A percentile compares a stretch with the other conserved stretches of the same genome.
phyloP scores from a whole-genome alignment of 495 filamentous ascomycete species.

The Pseudotulostoma volvatum region DNA sequence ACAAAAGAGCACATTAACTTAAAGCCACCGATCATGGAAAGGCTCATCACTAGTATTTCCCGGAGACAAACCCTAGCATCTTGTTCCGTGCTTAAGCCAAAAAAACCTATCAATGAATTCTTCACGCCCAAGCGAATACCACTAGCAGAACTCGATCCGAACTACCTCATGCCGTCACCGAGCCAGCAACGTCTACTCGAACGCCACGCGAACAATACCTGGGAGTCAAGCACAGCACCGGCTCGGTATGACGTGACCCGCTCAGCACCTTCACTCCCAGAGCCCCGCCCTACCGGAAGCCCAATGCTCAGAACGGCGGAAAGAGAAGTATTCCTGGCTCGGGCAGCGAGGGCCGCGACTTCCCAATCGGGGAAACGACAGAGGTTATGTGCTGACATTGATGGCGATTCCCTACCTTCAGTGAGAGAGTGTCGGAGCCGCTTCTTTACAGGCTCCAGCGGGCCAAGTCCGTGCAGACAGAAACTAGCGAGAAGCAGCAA shows the following conservation, averaged over 20 bases:
- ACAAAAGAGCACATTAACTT: slow-evolving; percentile 56
- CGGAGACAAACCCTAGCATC: slow-evolving; percentile 28
- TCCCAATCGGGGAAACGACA: slow-evolving; percentile 41
- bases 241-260: slow-evolving; percentile 16
- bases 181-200: slow-evolving; percentile 46
- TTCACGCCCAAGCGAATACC: slow-evolving; percentile 64
- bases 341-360: slow-evolving; percentile 26
- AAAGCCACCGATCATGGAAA: slow-evolving; percentile 15
- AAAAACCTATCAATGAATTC: slow-evolving; percentile 56
- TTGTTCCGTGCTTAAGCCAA: slow-evolving; percentile 42
- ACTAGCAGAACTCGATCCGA: slow-evolving; percentile 73
- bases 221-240: slow-evolving; percentile 31
- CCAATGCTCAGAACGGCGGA: slow-evolving; percentile 28
- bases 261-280: slow-evolving; percentile 21
- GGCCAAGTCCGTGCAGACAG: slow-evolving; percentile 33
- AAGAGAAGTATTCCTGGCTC: slow-evolving; percentile 27
- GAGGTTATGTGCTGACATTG: slow-evolving; percentile 40
- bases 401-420: slow-evolving; percentile 22
- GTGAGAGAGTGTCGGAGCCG: slow-evolving; percentile 32
- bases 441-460: slow-evolving; percentile 33
- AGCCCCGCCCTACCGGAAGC: slow-evolving; percentile 18
- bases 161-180: slow-evolving; percentile 59
- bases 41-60: slow-evolving; percentile 14
- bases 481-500: slow-evolving; percentile 30
- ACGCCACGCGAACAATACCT: slow-evolving; percentile 35